Base-by-base conservation (phyloP, 345 rosid species). In the Lepidium africanum region DNA sequence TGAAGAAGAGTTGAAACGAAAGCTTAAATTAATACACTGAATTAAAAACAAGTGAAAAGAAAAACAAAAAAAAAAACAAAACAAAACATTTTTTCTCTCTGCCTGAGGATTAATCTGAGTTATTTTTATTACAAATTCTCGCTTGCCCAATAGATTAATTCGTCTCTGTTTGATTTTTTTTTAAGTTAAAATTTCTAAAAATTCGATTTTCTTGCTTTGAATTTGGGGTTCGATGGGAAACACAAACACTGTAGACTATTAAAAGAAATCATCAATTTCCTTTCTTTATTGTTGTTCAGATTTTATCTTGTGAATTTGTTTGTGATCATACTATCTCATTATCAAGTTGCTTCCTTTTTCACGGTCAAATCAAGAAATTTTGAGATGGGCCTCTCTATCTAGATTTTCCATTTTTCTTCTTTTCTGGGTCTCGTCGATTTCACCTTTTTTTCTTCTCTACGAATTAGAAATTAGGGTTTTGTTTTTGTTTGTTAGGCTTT, bases 391-490 rank as follows among this genome's bases (percentile, higher is more conserved):
- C 75, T 63, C 60, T 62, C 48, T 23, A 14, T 25, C 32, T 49
- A 50, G 42, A 35, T 70, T 50, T 39, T 39, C n/a, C 55, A 8
- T 45, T 21, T 45, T 30, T 71, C 46, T 43, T 53, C 54, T 62
- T 25, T 51, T 71, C 75, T 62, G 68, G 63, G 69, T 71, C 40
- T 45, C 55, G 30, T 71, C 49, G 65, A 72, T 55, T 47, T 41
- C 32, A 30, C 42, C 42, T 51, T 14, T 53, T 36, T 23, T n/a
- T 64, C 67, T 15, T 7, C 59, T 64, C 59, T 5, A 19, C 51
- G 59, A 46, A 19, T 50, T 65, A 21, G 9, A 73, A 57, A 39
- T 73, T 63, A 63, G 70, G 76, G 50, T 58, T 73, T 54, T 48
- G 45, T 45, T 6, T 2, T n/a, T 39, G 12, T 27, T 27, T 27